Evolutionary conservation across 495 filamentous ascomycete species (phyloP), one percentile per base, ranked within the genome.

Genomic region (Penicillium salamii): DNA sequence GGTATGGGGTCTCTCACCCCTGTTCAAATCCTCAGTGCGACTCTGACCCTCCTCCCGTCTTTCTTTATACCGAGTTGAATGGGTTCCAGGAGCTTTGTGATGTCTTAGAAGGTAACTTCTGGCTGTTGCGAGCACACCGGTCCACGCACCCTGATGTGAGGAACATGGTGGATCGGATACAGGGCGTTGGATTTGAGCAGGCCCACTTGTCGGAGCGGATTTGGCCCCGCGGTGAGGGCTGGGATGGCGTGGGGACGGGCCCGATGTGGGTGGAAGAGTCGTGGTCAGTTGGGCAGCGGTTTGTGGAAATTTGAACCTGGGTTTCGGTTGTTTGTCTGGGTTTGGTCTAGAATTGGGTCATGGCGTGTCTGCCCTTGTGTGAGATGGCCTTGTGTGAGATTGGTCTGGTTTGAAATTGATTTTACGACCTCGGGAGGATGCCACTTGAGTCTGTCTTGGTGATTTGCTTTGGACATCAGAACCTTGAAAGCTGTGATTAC

Each of bases 71-170:
- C 4, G 11, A 17, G n/a, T 12, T 49, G 38, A 3, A 40, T 17
- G 46, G 61, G 42, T 20, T 60, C 37, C 12, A 43, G 12, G 44
- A 54, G 24, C 13, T 55, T 3, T 55, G 67, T 19, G 53, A 62
- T 6, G 17, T 35, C 3, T 42, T 69, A 23, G 75, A 78, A 50
- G 38, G 41, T 7, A 53, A 34, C 14, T 62, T 66, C 19, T 72
- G 72, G 75, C 54, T 77, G 12, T 58, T 78, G 15, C 61, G 75
- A 1, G 69, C 67, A 6, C 57, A 61, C 44, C 58, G 68, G 8
- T 59, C 57, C 41, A 74, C 70, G 6, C 75, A 76, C 48, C 68
- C 74, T 1, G 44, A 18, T 2, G 57, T 64, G 13, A 35, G 37
- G 3, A 36, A 46, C 17, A 55, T 65, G 37, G 21, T 41, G 9